Conservation (phyloP, 2,329 filamentous ascomycete genomes). For the Hirsutella minnesotensis region DNA sequence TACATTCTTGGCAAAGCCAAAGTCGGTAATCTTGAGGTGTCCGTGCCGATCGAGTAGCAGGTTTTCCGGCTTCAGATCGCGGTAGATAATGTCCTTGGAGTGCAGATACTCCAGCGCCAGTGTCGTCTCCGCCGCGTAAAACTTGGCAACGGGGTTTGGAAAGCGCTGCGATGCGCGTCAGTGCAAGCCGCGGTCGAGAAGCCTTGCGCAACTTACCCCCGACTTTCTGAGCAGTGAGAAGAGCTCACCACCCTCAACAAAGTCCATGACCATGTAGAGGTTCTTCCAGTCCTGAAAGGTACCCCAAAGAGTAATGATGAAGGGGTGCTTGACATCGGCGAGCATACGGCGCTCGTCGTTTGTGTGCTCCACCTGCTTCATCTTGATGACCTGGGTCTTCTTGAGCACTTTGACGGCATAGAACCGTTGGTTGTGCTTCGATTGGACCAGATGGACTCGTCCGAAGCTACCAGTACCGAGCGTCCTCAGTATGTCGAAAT, state of each 20-base stretch:
- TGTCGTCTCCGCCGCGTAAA: constrained; percentile 96
- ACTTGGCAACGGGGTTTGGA: constrained; percentile 96
- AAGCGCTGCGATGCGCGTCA: constrained; percentile 58
- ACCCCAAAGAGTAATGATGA: constrained; percentile 95
- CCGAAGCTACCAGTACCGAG: constrained; percentile 96
- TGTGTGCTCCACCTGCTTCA: constrained; percentile 99
- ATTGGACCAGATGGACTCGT: constrained; percentile 90
- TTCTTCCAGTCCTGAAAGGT: constrained; percentile 95
- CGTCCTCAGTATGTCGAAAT: constrained; percentile 84
- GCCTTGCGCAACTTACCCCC: constrained; percentile 44
- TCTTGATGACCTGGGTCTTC: constrained; percentile 96
- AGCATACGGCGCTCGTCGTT: constrained; percentile 97
- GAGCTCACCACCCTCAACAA: constrained; percentile 94
- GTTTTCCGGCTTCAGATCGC: constrained; percentile 94
- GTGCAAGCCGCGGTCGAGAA: neutral
- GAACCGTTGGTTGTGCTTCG: constrained; percentile 94
- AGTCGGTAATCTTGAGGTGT: constrained; percentile 94
- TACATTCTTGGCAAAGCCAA: constrained; percentile 96
- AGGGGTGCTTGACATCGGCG: constrained; percentile 92
- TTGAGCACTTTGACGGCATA: constrained; percentile 98
- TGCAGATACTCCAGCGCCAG: constrained; percentile 93
- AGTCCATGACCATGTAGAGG: constrained; percentile 99
- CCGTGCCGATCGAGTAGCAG: constrained; percentile 83
- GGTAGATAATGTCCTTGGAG: constrained; percentile 91
- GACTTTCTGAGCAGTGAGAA: constrained; percentile 94